A percentile compares a stretch with the other conserved stretches of the same genome.
Conservation (phyloP, 2,329 filamentous ascomycete species). For the Setomelanomma holmii region DNA sequence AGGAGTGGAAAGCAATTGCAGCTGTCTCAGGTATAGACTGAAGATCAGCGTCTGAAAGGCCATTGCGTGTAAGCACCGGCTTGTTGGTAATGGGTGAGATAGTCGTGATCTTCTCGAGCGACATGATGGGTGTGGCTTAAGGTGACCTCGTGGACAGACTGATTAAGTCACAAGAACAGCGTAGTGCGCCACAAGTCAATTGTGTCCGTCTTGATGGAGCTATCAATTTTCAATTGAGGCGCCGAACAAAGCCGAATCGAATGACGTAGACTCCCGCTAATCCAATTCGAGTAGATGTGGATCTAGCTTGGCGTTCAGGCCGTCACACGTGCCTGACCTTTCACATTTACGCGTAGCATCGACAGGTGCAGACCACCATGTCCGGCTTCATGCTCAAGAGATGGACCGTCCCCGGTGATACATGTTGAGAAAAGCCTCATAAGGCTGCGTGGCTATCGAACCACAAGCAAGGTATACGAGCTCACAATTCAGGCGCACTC, state of each 20-base stretch:
- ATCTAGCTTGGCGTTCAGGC: not conserved
- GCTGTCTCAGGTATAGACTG: slow-evolving; percentile 74
- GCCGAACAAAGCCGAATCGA: slow-evolving; percentile 12
- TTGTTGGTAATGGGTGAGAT: slow-evolving; percentile 92
- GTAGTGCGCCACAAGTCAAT: slow-evolving; percentile 14
- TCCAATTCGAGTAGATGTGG: slow-evolving; percentile 1
- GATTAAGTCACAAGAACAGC: slow-evolving; percentile 16
- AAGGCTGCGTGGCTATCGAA: no score
- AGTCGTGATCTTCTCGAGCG: slow-evolving; percentile 69
- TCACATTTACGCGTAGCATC: slow-evolving; percentile 11
- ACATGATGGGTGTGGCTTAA: slow-evolving; percentile 49
- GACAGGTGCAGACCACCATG: not conserved
- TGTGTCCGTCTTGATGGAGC: slow-evolving; percentile 11
- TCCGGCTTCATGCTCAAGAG: no score
- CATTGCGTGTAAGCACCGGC: slow-evolving; percentile 79
- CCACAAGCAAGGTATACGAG: no score
- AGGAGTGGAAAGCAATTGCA: slow-evolving; percentile 77
- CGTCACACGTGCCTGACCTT: slow-evolving; percentile 1
- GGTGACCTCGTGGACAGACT: slow-evolving; percentile 20
- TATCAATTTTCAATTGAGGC: slow-evolving; percentile 25
- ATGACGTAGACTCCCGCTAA: slow-evolving; percentile 21
- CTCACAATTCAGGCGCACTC: no score
- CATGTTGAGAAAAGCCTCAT: no score
- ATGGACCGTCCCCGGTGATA: no score
- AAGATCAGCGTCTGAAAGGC: slow-evolving; percentile 74